Evolutionary conservation across 208 protist genomes (phyloP), one percentile per base, ranked within the genome.

Genomic region (Wallacemonas sp.): DNA sequence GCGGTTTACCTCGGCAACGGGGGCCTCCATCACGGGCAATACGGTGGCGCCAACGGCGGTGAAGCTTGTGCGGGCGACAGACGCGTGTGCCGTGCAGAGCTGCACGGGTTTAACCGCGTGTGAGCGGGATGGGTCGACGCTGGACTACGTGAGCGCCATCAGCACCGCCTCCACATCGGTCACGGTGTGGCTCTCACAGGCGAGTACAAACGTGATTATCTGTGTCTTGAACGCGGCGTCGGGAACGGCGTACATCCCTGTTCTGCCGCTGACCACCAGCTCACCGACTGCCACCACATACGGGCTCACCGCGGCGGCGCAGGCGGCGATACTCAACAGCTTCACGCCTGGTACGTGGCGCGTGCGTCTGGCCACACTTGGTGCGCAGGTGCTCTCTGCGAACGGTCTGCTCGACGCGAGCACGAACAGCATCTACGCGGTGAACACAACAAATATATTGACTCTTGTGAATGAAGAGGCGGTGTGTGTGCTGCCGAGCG

Each of bases 321-420:
- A 47, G 45, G 88, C 86, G 67, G 74, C 79, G 8, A 69, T 24
- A 30, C 55, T 93, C 1, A 49, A 30, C 36, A 39, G 49, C 31
- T 33, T 64, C 44, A 42, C 31, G 11, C 91, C 91, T 8, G 34
- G 47, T 12, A 61, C 71, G 55, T 96, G 91, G 91, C 85, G 82
- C 38, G 88, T 91, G 24, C 67, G 45, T 14, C 70, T 90, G 62
- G 77, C 75, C 30, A 80, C 49, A 21, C 72, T 89, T 12, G 47
- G 21, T 11, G 70, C 86, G 14, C 83, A 72, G 54, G 92, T 94
- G 67, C 69, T 56, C 30, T 84, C 88, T 24, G 62, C 45, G 24
- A 71, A 51, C 22, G 28, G 51, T 5, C n/a, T 26, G 8, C 69
- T 96, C 22, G 65, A 88, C 66, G 54, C 72, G 15, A 65, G 24